Evolutionary conservation across 805 yeast species (phyloP).

Genomic region (Cyberlindnera lachancei): DNA sequence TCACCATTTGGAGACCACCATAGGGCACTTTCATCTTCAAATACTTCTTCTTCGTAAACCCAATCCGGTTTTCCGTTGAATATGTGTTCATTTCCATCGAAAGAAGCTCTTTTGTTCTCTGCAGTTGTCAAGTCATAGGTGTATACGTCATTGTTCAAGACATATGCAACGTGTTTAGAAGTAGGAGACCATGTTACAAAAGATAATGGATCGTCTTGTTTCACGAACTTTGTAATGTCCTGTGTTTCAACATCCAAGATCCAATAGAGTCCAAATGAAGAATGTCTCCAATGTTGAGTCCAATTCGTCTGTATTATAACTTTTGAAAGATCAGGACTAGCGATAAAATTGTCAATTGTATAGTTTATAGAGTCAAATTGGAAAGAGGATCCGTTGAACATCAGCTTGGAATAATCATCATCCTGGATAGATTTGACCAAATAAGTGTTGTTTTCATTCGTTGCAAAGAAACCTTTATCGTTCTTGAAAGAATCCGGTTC

Average conservation of each 20-base stretch:
- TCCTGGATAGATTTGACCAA: slow-evolving; percentile 45
- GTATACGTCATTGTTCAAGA: slow-evolving; percentile 63
- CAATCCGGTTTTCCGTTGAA: slow-evolving; percentile 91
- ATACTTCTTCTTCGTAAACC: slow-evolving; percentile 91
- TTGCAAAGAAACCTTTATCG: slow-evolving; percentile 65
- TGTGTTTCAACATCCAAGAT: slow-evolving; percentile 27
- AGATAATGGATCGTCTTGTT: slow-evolving; percentile 29
- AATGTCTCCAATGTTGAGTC: slow-evolving; percentile 52
- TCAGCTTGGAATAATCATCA: slow-evolving; percentile 32
- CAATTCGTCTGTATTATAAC: slow-evolving; percentile 57
- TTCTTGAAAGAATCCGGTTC: slow-evolving; percentile 38
- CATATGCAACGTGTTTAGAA: slow-evolving; percentile 58
- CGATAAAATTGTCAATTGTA: slow-evolving; percentile 44
- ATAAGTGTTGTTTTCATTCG: slow-evolving; percentile 40
- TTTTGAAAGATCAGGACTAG: slow-evolving; percentile 58
- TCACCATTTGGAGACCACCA: slow-evolving; percentile 86
- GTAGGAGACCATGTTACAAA: slow-evolving; percentile 70
- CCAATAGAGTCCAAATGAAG: slow-evolving; percentile 37
- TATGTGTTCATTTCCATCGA: slow-evolving; percentile 60
- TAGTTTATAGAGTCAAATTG: slow-evolving; percentile 31
- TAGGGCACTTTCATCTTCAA: slow-evolving; percentile 57
- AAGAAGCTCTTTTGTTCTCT: slow-evolving; percentile 39
- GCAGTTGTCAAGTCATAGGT: slow-evolving; percentile 32
- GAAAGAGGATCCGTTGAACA: slow-evolving; percentile 46
- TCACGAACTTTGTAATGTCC: slow-evolving; percentile 19